These are phyloP conservation scores for Vitis rotundifolia DNA, from an alignment of 164 flowering plant genomes.

Conservation along the genomic window DNA sequence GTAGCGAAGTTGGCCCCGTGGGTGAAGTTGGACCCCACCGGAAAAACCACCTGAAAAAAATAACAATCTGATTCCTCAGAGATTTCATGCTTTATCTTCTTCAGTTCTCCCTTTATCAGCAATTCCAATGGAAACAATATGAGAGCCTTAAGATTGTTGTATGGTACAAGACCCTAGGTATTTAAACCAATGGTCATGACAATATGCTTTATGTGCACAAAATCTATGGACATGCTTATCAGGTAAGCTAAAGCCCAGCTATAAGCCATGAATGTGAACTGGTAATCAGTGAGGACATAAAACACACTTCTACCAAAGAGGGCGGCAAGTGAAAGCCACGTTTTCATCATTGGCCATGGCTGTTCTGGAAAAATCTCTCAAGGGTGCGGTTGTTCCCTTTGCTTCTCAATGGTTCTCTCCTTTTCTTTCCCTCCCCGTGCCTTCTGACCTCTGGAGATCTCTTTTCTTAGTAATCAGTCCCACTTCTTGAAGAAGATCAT, in stretches of 20 bases:
- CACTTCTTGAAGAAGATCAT: too few species aligned
- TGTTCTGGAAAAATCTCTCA: too few species aligned
- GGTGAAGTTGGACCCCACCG: conserved; percentile 62
- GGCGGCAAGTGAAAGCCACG: conserved; percentile 79
- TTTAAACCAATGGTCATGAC: conserved; percentile 85
- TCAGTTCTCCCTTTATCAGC: conserved; percentile 87
- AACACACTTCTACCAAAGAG: conserved; percentile 90
- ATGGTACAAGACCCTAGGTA: conserved; percentile 94
- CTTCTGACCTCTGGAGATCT: too few species aligned
- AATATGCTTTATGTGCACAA: too few species aligned
- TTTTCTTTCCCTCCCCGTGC: too few species aligned
- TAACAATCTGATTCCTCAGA: conserved; percentile 81
- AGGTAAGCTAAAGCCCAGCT: too few species aligned
- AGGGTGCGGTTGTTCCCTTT: too few species aligned
- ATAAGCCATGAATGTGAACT: too few species aligned
- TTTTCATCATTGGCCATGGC: conserved; percentile 87
- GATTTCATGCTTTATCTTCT: conserved; percentile 87
- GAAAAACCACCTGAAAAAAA: conserved; percentile 70
- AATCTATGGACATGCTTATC: too few species aligned
- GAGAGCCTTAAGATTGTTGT: conserved; percentile 93
- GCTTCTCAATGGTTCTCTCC: too few species aligned
- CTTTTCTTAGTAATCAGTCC: too few species aligned
- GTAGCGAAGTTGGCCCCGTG: conserved; percentile 71
- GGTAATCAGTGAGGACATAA: conserved; percentile 84
- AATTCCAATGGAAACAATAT: conserved; percentile 84